A percentile compares a stretch with the other conserved stretches of the same genome.
These are phyloP conservation scores for Lyophyllum atratum DNA, from an alignment of 768 basidiomycete species.

Conservation along the genomic window DNA sequence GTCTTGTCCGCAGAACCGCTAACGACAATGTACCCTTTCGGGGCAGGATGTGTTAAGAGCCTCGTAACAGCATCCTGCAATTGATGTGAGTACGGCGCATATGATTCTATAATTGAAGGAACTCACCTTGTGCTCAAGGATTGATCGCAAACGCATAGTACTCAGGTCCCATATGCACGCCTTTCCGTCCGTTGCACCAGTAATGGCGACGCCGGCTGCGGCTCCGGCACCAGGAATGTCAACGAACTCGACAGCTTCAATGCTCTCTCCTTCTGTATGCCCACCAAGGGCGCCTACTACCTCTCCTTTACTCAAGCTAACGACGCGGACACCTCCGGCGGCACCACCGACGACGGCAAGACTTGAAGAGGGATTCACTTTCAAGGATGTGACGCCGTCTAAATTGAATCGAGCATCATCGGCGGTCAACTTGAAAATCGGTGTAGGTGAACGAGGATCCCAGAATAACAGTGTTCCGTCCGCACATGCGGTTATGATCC, in stretches of 20 bases:
- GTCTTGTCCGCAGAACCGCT: constrained; percentile 87
- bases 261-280: constrained; percentile 84
- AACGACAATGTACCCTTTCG: constrained; percentile 76
- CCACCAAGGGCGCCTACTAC: constrained; percentile 78
- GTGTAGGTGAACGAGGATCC: constrained; percentile 82
- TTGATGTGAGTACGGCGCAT: background rate
- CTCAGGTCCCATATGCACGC: constrained; percentile 93
- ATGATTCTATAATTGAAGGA: background rate
- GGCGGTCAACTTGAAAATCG: constrained; percentile 78
- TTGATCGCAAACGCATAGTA: constrained; percentile 82
- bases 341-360: constrained; percentile 91
- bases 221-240: constrained; percentile 62
- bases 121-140: constrained; percentile 78
- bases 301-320: constrained; percentile 86
- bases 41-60: constrained; percentile 71
- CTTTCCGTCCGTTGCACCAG: constrained; percentile 92
- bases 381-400: constrained; percentile 85
- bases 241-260: constrained; percentile 85
- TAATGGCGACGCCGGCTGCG: constrained; percentile 69
- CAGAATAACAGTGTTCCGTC: constrained; percentile 85
- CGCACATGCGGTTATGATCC: constrained; percentile 83
- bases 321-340: constrained; percentile 81
- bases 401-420: constrained; percentile 75
- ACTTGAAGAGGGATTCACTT: constrained; percentile 82
- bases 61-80: constrained; percentile 85